These are phyloP conservation scores for Ilyonectria robusta DNA, from an alignment of 2,329 filamentous ascomycete genomes.

Conservation along the genomic window DNA sequence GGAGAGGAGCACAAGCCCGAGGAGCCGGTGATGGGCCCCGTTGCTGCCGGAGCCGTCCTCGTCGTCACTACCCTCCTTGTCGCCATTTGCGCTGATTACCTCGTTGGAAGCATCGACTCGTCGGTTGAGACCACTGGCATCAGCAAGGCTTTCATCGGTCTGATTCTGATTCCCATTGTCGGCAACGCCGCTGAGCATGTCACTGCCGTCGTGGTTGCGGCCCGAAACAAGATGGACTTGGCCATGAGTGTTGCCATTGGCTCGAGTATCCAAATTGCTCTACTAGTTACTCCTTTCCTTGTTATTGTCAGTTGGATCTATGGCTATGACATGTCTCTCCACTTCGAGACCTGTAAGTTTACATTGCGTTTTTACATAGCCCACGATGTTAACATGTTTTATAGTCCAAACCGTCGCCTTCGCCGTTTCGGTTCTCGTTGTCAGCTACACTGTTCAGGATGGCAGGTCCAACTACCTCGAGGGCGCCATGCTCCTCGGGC, in stretches of 20 bases:
- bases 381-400: slow-evolving; percentile 36
- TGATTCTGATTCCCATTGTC: slow-evolving; percentile 84
- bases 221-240: slow-evolving; percentile 82
- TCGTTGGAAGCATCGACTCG: slow-evolving; percentile 82
- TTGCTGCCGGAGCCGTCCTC: slow-evolving; percentile 76
- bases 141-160: slow-evolving; percentile 85
- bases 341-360: slow-evolving; percentile 75
- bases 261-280: slow-evolving; percentile 85
- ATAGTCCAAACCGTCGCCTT: slow-evolving; percentile 82
- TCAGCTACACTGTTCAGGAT: slow-evolving; percentile 83
- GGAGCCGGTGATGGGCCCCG: slow-evolving; percentile 71
- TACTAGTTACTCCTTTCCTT: slow-evolving; percentile 84
- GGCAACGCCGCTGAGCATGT: slow-evolving; percentile 83
- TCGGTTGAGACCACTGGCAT: slow-evolving; percentile 79
- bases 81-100: slow-evolving; percentile 81
- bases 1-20: slow-evolving; percentile 58
- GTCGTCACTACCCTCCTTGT: slow-evolving; percentile 79
- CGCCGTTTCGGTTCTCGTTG: slow-evolving; percentile 81
- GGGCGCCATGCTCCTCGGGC: slow-evolving; percentile 79
- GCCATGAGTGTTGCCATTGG: slow-evolving; percentile 86
- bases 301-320: slow-evolving; percentile 87
- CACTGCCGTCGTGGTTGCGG: slow-evolving; percentile 83
- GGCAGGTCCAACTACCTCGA: slow-evolving; percentile 89
- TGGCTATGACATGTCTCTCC: slow-evolving; percentile 79
- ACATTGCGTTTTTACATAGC: background rate